phyloP scores from a whole-genome alignment of 371 early-diverging fungal genomes.

The Rhizopus microsporus region DNA sequence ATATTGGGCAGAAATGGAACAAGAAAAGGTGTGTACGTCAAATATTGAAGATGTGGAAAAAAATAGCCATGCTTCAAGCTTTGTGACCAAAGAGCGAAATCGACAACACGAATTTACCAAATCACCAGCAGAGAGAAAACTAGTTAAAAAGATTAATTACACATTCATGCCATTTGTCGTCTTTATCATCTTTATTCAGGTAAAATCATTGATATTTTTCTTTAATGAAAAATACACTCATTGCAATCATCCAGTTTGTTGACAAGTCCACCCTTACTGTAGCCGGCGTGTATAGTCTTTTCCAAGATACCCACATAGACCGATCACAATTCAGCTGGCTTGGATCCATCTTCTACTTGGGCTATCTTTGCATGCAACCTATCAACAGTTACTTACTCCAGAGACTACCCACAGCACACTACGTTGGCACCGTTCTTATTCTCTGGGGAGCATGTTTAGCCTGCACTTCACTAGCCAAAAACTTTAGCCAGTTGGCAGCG shows the following conservation, averaged over 20 bases:
- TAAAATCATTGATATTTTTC: background rate
- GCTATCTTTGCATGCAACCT: constrained; percentile 22
- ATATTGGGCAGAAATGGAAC: too few relatives aligned
- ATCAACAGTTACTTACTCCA: constrained; percentile 31
- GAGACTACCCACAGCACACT: constrained; percentile 19
- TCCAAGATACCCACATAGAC: constrained; percentile 20
- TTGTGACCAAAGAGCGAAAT: too few relatives aligned
- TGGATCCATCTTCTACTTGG: constrained; percentile 34
- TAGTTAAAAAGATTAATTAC: constrained; percentile 12
- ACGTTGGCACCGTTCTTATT: constrained; percentile 18
- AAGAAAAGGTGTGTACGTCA: too few relatives aligned
- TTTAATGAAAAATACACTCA: background rate
- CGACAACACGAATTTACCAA: background rate
- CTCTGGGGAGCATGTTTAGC: constrained; percentile 26
- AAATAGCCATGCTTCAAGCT: too few relatives aligned
- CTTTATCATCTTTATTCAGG: constrained; percentile 13
- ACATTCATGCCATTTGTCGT: constrained; percentile 16
- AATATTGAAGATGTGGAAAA: too few relatives aligned
- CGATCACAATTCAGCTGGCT: constrained; percentile 34
- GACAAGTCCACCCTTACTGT: constrained; percentile 38
- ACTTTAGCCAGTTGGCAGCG: constrained; percentile 36
- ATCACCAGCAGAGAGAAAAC: constrained; percentile 10
- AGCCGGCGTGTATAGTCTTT: constrained; percentile 29
- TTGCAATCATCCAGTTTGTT: constrained; percentile 22
- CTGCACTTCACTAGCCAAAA: constrained; percentile 20